These are phyloP conservation scores for Vigna trinervia DNA, from an alignment of 306 rosid species.

Conservation along the genomic window DNA sequence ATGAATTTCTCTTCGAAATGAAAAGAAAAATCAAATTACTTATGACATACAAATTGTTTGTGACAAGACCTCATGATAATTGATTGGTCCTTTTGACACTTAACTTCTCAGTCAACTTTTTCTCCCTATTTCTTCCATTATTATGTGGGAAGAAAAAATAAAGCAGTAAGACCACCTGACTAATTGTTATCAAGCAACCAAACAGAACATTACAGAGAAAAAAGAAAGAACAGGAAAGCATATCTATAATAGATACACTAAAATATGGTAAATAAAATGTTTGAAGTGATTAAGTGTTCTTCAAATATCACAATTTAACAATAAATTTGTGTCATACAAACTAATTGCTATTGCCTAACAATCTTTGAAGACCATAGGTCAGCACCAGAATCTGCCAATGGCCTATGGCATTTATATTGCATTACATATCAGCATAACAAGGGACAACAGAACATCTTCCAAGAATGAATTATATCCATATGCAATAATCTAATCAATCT, in stretches of 20 bases:
- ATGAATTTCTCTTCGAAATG: too few species aligned
- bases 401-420: slow-evolving; percentile 38
- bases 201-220: neutral
- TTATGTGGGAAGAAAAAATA: too few species aligned
- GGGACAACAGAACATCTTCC: slow-evolving; percentile 39
- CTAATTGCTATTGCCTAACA: slow-evolving; percentile 37
- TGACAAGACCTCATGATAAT: too few species aligned
- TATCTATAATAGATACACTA: neutral
- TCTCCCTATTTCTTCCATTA: too few species aligned
- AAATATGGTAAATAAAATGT: neutral
- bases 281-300: neutral
- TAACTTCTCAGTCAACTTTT: too few species aligned
- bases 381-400: slow-evolving; percentile 37
- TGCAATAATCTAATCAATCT: slow-evolving; percentile 61
- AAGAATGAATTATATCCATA: slow-evolving; percentile 52
- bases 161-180: too few species aligned
- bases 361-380: slow-evolving; percentile 42
- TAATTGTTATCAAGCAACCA: too few species aligned
- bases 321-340: slow-evolving; percentile 31
- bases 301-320: neutral
- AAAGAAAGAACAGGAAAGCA: neutral
- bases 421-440: slow-evolving; percentile 40
- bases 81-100: too few species aligned
- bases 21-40: too few species aligned
- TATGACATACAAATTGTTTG: too few species aligned